Evolutionary conservation across 78 protist species (phyloP).

Genomic region (Tieghemostelium lacteum): DNA sequence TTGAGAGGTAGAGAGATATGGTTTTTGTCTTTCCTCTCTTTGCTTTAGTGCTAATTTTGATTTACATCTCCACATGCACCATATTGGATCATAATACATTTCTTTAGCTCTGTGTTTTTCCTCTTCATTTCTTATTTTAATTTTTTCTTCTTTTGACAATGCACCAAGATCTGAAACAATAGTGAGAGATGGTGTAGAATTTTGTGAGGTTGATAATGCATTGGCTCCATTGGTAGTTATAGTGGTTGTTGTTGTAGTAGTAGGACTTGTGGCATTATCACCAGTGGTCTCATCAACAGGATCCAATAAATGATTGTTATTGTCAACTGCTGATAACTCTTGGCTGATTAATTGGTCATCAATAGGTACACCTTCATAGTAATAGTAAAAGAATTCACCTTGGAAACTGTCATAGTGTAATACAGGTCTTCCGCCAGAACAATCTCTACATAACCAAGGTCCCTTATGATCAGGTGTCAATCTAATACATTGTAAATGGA

Average conservation of each 20-base stretch:
- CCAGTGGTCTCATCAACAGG: background rate
- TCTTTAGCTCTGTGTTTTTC: constrained; percentile 43
- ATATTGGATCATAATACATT: constrained; percentile 66
- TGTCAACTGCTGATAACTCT: no score
- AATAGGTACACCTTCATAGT: constrained; percentile 30
- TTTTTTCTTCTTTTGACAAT: constrained; percentile 32
- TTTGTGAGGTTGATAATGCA: background rate
- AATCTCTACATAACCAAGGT: constrained; percentile 61
- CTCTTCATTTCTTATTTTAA: constrained; percentile 21
- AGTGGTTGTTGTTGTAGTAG: background rate
- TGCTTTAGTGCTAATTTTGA: constrained; percentile 46
- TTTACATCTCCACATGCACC: constrained; percentile 83
- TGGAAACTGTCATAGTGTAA: constrained; percentile 40
- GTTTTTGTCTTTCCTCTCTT: constrained; percentile 73
- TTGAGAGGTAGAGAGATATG: background rate
- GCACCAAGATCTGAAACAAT: constrained; percentile 41
- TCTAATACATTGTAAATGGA: constrained; percentile 67
- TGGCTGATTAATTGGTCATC: no score
- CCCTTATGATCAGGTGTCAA: constrained; percentile 20
- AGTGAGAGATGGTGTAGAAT: background rate
- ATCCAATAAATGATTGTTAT: background rate
- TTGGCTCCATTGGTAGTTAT: background rate
- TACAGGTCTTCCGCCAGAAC: constrained; percentile 58
- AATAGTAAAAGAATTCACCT: constrained; percentile 62
- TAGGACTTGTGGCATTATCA: background rate